These are phyloP conservation scores for Cytidiella melzeri DNA, from an alignment of 768 basidiomycete species.

Conservation along the genomic window DNA sequence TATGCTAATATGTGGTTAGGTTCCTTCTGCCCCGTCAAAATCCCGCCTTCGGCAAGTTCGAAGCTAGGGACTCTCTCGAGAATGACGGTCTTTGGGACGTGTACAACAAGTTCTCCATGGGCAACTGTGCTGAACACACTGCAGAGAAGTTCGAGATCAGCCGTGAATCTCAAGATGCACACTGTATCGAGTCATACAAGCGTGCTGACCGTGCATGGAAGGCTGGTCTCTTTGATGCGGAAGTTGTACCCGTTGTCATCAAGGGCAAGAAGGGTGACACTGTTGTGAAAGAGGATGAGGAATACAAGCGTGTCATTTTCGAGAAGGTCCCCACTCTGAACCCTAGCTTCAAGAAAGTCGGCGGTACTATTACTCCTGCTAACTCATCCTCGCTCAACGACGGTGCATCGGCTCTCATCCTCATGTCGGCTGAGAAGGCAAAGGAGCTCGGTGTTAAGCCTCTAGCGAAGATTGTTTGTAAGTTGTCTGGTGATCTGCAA, in stretches of 20 bases:
- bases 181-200: conserved; percentile 92
- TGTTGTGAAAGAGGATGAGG: conserved; percentile 90
- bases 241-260: conserved; percentile 86
- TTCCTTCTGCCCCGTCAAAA: conserved; percentile 80
- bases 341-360: conserved; percentile 84
- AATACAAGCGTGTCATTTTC: conserved; percentile 93
- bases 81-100: conserved; percentile 94
- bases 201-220: conserved; percentile 92
- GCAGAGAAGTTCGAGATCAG: conserved; percentile 79
- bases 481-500: conserved; percentile 33
- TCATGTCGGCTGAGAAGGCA: conserved; percentile 92
- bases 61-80: conserved; percentile 81
- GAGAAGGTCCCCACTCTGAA: conserved; percentile 88
- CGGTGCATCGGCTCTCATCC: conserved; percentile 90
- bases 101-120: conserved; percentile 98
- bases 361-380: conserved; percentile 90
- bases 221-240: conserved; percentile 74
- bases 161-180: conserved; percentile 83
- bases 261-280: conserved; percentile 93
- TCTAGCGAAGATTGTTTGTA: conserved; percentile 91
- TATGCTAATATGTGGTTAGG: conserved; percentile 30
- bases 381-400: conserved; percentile 95
- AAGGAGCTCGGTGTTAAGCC: conserved; percentile 88
- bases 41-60: conserved; percentile 85
- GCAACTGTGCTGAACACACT: conserved; percentile 88